Evolutionary conservation across 306 rosid species (phyloP), one percentile per base, ranked within the genome.

Genomic region (Medicago arabica): DNA sequence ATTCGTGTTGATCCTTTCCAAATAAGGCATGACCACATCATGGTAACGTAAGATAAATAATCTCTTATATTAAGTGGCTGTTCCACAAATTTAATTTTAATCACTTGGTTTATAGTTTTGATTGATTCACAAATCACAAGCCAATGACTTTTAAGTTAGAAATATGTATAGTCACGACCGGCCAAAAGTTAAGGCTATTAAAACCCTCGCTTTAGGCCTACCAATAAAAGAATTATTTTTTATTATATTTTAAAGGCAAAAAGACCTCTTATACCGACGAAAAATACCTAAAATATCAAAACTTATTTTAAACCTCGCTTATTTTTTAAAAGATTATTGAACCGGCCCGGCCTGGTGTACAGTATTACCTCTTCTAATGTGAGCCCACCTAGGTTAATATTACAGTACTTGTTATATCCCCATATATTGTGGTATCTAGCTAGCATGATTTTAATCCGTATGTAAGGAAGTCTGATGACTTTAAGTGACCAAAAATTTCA

Each of bases 21-120:
- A 43, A 81, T 86, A 88, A 9, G 91, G 92, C 75, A 90, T 80
- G 61, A 90, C 84, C 3, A 55, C 46, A 12, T 92, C 97, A 72
- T 92, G 96, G 72, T 92, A 88, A 64, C 89, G 85, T 51, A 92
- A 66, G 61, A 92, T 80, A 79, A 87, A 89, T 51, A 92, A 23
- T 81, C 83, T 92, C 43, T 86, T 78, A 16, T 15, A 21, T 72
- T 12, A 7, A 92, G 75, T 19, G 97, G n/a, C n/a, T 93, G 19
- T 57, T 19, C 10, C 9, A 60, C 31, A 60, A 25, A 60, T 31
- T 13, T 60, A 3, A 18, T 21, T 21, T 21, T 21, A 21, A 21
- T 21, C 23, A 21, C 23, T 21, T 21, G 23, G 23, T 21, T 21
- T 21, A 21, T 21, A 21, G 23, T 21, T 21, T 21, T 21, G 23